Conservation (phyloP, 805 yeast genomes). For the Hyphopichia homilentoma region DNA sequence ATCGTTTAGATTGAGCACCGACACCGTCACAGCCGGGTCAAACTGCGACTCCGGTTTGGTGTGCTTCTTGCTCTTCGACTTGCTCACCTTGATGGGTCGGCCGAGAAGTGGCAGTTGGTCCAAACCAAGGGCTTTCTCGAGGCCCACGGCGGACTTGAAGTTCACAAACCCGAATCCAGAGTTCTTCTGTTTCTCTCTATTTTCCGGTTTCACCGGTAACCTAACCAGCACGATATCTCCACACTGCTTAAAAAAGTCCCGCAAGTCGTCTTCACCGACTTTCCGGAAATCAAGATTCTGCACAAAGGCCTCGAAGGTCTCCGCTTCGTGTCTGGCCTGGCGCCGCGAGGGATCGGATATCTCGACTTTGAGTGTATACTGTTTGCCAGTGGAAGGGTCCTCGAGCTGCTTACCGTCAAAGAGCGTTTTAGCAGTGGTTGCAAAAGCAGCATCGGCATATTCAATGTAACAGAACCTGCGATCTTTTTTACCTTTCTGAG, state of each 20-base stretch:
- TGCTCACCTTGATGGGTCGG: slow-evolving; percentile 44
- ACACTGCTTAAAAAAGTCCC: slow-evolving; percentile 39
- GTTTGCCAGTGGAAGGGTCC: slow-evolving; percentile 19
- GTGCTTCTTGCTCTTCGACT: slow-evolving; percentile 20
- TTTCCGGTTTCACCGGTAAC: slow-evolving; percentile 41
- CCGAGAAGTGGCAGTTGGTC: slow-evolving; percentile 43
- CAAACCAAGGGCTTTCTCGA: slow-evolving; percentile 42
- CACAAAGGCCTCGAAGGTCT: slow-evolving; percentile 50
- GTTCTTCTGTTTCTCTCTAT: slow-evolving; percentile 31
- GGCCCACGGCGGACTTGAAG: slow-evolving; percentile 41
- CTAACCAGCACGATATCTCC: slow-evolving; percentile 54
- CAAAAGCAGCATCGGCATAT: slow-evolving; percentile 39
- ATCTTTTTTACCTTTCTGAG: slow-evolving; percentile 46
- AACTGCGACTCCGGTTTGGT: slow-evolving; percentile 12
- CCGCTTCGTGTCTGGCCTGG: slow-evolving; percentile 6
- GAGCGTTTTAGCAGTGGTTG: slow-evolving; percentile 37
- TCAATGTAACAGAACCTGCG: slow-evolving; percentile 78
- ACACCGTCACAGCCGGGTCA: slow-evolving; percentile 15
- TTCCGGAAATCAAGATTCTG: slow-evolving; percentile 47
- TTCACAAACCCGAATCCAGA: slow-evolving; percentile 68
- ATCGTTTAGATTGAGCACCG: slow-evolving; percentile 23
- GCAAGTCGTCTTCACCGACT: slow-evolving; percentile 36
- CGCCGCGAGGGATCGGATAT: slow-evolving; percentile 56
- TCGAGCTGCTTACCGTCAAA: slow-evolving; percentile 37
- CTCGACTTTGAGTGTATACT: slow-evolving; percentile 48